Percentiles rank a stretch among this genome's conserved stretches.
Evolutionary conservation across 1,139 yeast genomes (phyloP).

Genomic region (Geotrichum reessii): DNA sequence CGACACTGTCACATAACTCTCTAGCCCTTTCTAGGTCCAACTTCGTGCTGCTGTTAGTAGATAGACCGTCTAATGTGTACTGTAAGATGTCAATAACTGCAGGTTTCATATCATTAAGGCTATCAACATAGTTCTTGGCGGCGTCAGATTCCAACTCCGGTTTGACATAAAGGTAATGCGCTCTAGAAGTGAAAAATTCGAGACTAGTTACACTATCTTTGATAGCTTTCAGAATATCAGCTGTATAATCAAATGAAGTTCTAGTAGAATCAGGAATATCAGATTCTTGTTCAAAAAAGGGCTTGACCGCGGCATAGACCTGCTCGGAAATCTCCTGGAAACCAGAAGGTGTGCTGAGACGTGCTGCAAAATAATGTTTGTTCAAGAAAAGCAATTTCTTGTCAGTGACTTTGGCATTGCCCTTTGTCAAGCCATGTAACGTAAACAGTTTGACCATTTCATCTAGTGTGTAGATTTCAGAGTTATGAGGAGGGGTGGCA

Average conservation of each 20-base stretch:
- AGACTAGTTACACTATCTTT: conserved; percentile 23
- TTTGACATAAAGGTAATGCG: conserved; percentile 22
- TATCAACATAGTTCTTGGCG: conserved; percentile 9
- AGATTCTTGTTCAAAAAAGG: conserved; percentile 16
- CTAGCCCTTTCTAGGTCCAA: conserved; percentile 4
- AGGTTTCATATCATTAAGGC: neutral
- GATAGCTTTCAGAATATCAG: conserved; percentile 20
- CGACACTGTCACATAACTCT: conserved; percentile 8
- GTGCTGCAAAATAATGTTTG: conserved; percentile 48
- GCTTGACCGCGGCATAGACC: conserved; percentile 16
- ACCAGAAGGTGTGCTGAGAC: conserved; percentile 25
- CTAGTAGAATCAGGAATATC: conserved; percentile 21
- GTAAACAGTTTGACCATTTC: conserved; percentile 50
- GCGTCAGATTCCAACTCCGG: conserved; percentile 34
- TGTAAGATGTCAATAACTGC: neutral
- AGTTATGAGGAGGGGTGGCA: conserved; percentile 38
- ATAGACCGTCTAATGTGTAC: conserved; percentile 1
- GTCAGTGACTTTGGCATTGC: conserved; percentile 86
- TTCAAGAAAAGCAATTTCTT: conserved; percentile 71
- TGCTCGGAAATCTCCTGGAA: conserved; percentile 20
- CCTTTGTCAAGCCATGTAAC: conserved; percentile 72
- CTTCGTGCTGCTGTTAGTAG: neutral
- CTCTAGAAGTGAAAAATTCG: conserved; percentile 22
- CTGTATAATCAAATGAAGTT: conserved; percentile 21
- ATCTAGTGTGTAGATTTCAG: conserved; percentile 55